Conservation (phyloP, 2,329 filamentous ascomycete genomes). For the Lecanoromycetidae sp. region DNA sequence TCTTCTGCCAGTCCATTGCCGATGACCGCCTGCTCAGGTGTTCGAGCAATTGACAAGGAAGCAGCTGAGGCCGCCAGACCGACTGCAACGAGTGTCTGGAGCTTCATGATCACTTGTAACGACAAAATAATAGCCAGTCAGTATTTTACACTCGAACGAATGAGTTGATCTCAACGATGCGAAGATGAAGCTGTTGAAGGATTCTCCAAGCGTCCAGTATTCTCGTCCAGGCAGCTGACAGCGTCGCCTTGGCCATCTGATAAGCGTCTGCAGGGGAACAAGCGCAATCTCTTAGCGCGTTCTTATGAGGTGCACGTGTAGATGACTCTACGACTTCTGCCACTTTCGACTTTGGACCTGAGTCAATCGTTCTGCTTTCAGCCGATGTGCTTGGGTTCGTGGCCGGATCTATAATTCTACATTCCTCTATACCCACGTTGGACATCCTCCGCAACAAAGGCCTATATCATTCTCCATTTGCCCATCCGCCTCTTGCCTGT, state of each 20-base stretch:
- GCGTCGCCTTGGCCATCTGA: neutral
- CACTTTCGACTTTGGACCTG: neutral
- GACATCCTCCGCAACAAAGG: neutral
- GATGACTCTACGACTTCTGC: slow-evolving; percentile 1
- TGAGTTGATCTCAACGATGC: too few species aligned
- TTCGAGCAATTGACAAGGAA: slow-evolving; percentile 4
- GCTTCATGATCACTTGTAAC: slow-evolving; percentile 8
- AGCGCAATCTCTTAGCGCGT: slow-evolving; percentile 1
- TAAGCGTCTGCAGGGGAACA: neutral
- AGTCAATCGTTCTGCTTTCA: neutral
- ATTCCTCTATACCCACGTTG: neutral
- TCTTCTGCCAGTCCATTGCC: slow-evolving; percentile 30
- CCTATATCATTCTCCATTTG: too few species aligned
- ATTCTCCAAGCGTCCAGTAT: neutral
- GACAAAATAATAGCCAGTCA: too few species aligned
- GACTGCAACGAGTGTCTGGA: neutral
- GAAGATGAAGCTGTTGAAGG: neutral
- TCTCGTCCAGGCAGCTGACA: neutral
- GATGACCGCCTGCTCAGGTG: slow-evolving; percentile 4
- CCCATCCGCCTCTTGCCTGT: too few species aligned
- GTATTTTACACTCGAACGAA: too few species aligned
- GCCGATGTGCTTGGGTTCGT: neutral
- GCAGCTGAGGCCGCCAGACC: slow-evolving; percentile 1
- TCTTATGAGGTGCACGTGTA: neutral
- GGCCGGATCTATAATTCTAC: neutral